phyloP scores from a whole-genome alignment of 768 basidiomycete species.

The Trametes punicea region DNA sequence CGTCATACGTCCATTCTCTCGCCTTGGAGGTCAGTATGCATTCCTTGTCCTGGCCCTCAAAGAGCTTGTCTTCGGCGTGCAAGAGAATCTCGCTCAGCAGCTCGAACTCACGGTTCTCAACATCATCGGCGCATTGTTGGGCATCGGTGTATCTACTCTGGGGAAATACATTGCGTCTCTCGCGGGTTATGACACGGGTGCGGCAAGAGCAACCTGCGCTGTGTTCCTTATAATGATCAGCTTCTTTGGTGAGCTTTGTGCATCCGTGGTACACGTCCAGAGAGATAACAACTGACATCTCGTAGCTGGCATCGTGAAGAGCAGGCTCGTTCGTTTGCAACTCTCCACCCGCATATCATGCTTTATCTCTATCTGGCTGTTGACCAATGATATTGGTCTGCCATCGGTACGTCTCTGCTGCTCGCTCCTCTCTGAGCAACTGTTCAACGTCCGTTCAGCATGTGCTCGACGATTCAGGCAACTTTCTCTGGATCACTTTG shows the following conservation, averaged over 20 bases:
- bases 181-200: constrained; percentile 24
- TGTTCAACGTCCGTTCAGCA: constrained; percentile 18
- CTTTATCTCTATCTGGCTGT: constrained; percentile 45
- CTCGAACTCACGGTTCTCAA: constrained; percentile 44
- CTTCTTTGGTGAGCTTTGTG: constrained; percentile 34
- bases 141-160: constrained; percentile 37
- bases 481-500: constrained; percentile 42
- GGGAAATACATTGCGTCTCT: constrained; percentile 34
- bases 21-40: constrained; percentile 36
- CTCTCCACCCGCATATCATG: constrained; percentile 44
- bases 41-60: constrained; percentile 39
- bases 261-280: not conserved
- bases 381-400: constrained; percentile 37
- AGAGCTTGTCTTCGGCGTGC: constrained; percentile 46
- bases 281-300: not conserved
- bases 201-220: constrained; percentile 37
- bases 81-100: constrained; percentile 47
- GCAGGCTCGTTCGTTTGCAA: constrained; percentile 43
- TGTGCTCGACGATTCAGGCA: constrained; percentile 27
- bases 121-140: constrained; percentile 39
- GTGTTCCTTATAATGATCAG: constrained; percentile 38
- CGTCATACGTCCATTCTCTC: constrained; percentile 39
- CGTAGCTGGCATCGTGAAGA: constrained; percentile 40
- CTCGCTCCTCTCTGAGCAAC: not conserved
- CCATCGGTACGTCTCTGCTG: constrained; percentile 29